phyloP scores from a whole-genome alignment of 176 grass and related monocot species.

The Zea mays region DNA sequence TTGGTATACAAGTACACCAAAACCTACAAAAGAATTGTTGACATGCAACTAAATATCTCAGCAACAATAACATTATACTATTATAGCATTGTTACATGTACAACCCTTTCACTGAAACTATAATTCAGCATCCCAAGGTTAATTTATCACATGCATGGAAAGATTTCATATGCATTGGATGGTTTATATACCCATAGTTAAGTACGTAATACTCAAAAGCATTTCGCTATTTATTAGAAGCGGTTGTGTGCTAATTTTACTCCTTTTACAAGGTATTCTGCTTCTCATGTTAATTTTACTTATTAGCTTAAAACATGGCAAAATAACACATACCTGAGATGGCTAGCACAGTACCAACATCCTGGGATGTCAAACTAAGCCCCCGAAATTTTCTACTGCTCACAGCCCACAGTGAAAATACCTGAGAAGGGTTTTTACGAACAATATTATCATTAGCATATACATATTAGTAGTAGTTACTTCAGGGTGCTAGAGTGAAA shows the following conservation, averaged over 20 bases:
- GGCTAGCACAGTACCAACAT: constrained; percentile 63
- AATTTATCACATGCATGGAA: neutral
- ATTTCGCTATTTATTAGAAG: neutral
- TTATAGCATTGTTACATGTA: neutral
- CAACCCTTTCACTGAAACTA: neutral
- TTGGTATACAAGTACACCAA: constrained; percentile 60
- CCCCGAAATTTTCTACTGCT: constrained; percentile 63
- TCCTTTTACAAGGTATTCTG: neutral
- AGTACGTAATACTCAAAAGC: neutral
- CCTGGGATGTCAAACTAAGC: constrained; percentile 66
- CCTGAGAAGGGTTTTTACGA: constrained; percentile 44
- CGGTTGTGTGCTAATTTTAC: neutral
- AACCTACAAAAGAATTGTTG: constrained; percentile 39
- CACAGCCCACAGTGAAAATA: constrained; percentile 77
- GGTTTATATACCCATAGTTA: neutral
- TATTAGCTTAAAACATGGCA: neutral
- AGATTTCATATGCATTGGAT: neutral
- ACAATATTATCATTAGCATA: neutral
- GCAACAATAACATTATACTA: neutral
- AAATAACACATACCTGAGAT: constrained; percentile 51
- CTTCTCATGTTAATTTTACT: constrained; percentile 6
- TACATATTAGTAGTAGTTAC: neutral
- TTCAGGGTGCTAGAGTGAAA: neutral
- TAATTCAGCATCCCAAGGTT: neutral
- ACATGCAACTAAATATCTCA: neutral